Percentiles rank a stretch among this genome's conserved stretches.
Conservation (phyloP, 805 yeast genomes). For the Ogataea trehaloabstinens region DNA sequence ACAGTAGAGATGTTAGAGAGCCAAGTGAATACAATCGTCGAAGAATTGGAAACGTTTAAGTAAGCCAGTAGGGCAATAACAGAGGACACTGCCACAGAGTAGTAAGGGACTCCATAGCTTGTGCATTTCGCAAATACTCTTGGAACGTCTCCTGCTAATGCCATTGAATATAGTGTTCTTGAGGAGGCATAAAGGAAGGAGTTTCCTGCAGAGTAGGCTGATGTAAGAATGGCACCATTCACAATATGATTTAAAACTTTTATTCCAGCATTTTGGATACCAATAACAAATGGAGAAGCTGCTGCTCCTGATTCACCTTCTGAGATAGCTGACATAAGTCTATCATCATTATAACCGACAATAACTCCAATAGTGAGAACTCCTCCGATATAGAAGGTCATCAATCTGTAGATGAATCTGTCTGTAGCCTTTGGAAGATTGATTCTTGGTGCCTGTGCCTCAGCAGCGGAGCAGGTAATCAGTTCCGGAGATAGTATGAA, state of each 20-base stretch:
- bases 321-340: slow-evolving; percentile 43
- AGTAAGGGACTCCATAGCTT: slow-evolving; percentile 56
- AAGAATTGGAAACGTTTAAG: slow-evolving; percentile 51
- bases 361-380: slow-evolving; percentile 58
- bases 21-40: slow-evolving; percentile 60
- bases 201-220: slow-evolving; percentile 54
- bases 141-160: slow-evolving; percentile 41
- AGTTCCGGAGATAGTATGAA: slow-evolving; percentile 65
- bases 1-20: slow-evolving; percentile 63
- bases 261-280: slow-evolving; percentile 59
- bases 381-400: slow-evolving; percentile 56
- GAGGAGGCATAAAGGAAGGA: slow-evolving; percentile 42
- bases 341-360: slow-evolving; percentile 51
- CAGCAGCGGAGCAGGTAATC: slow-evolving; percentile 57
- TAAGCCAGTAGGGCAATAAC: slow-evolving; percentile 47
- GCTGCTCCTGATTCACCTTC: slow-evolving; percentile 51
- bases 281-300: slow-evolving; percentile 66
- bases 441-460: slow-evolving; percentile 56
- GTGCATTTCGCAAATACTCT: slow-evolving; percentile 35
- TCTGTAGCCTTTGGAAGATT: slow-evolving; percentile 61
- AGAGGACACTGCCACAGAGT: slow-evolving; percentile 41
- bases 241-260: slow-evolving; percentile 58
- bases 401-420: slow-evolving; percentile 60
- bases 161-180: slow-evolving; percentile 40
- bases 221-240: slow-evolving; percentile 58